Base-by-base conservation (phyloP, 2,329 filamentous ascomycete genomes). In the Fusarium pininemorale region DNA sequence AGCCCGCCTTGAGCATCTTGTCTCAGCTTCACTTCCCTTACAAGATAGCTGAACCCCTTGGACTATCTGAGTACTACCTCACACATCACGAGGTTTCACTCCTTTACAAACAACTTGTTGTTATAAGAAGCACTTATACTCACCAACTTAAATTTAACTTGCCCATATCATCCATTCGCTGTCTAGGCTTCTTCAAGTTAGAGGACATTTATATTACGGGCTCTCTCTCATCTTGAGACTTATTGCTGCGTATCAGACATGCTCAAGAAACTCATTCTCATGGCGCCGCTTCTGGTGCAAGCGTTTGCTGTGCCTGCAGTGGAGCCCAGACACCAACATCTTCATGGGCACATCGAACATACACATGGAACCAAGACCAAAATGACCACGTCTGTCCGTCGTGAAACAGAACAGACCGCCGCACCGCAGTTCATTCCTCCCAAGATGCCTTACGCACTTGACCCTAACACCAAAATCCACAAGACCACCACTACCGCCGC, bases 281-380 rank as follows among this genome's bases (percentile, higher is more conserved):
- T 68, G 24, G 72, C 75, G 48, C 76, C 78, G 18, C 68, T 81
- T 18, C 70, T 81, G 77, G 78, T 75, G 37, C 71, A 75, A 51
- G 76, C 64, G 12, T 35, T 76, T 38, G 79, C 74, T 42, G 72
- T 64, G 32, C 74, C 75, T 11, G 66, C 74, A 48, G 75, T 76
- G 28, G 67, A 71, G 60, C 59, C 64, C 16, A 70, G 56, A 30
- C 69, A 66, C 32, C 66, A 70, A 48, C 65, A 77, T 50, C 65
- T 70, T n/a, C 72, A 75, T 64, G 65, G 66, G 7, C 50, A 72
- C 30, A 63, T 73, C 24, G 68, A 73, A 39, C 70, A 71, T 48
- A 70, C 61, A 14, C 71, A 73, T 22, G 66, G 71, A 18, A 53
- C 51, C 35, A 57, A 57, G 45, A 66, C 50, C 16, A 68, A 59